Evolutionary conservation across 805 yeast species (phyloP).

Genomic region (Zygosaccharomyces bisporus): DNA sequence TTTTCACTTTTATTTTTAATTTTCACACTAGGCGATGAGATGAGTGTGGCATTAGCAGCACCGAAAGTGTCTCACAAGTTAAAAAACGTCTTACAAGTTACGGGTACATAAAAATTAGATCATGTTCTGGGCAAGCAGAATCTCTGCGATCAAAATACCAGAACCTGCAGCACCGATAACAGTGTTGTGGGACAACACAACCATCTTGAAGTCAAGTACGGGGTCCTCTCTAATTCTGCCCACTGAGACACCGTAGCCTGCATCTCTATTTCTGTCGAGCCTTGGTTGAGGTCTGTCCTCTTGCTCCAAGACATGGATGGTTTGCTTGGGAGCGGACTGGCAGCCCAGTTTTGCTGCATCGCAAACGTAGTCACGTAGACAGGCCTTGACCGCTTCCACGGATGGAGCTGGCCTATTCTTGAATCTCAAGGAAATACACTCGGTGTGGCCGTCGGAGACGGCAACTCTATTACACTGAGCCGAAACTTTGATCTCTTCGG

Average conservation of each 20-base stretch:
- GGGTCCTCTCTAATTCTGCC: conserved; percentile 94
- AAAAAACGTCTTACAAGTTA: neutral
- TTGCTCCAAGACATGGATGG: conserved; percentile 89
- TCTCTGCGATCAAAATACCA: conserved; percentile 92
- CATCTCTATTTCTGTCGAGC: conserved; percentile 92
- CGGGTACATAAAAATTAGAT: conserved; percentile 41
- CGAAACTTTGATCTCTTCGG: conserved; percentile 75
- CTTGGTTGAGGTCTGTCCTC: conserved; percentile 96
- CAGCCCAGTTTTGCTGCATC: conserved; percentile 80
- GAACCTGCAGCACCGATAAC: conserved; percentile 99
- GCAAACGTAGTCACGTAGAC: conserved; percentile 68
- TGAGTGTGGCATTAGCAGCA: neutral
- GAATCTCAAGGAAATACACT: conserved; percentile 84
- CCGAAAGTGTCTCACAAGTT: no score
- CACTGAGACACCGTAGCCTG: conserved; percentile 89
- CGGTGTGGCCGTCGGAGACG: conserved; percentile 97
- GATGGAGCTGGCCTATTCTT: conserved; percentile 81
- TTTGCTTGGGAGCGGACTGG: conserved; percentile 87
- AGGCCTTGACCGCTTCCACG: conserved; percentile 69
- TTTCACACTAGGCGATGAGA: neutral
- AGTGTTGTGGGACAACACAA: conserved; percentile 95
- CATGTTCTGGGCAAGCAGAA: conserved; percentile 69
- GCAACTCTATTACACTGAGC: conserved; percentile 98
- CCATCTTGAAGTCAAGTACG: conserved; percentile 91
- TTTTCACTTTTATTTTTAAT: neutral